Percentiles rank a stretch among this genome's conserved stretches.
Evolutionary conservation across 768 basidiomycete species (phyloP).

Genomic region (Lentinula edodes): DNA sequence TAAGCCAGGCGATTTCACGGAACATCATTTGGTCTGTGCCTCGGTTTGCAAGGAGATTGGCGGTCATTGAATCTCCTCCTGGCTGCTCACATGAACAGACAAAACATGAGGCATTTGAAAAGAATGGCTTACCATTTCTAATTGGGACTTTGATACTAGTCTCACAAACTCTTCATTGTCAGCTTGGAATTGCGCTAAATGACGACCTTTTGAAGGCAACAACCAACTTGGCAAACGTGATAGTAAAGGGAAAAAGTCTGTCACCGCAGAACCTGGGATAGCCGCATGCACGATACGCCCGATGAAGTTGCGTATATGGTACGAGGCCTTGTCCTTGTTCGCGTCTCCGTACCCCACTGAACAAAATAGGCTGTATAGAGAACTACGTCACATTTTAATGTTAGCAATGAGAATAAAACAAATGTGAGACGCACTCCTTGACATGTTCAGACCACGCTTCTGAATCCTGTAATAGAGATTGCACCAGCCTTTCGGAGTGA

Average conservation of each 20-base stretch:
- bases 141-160: neutral
- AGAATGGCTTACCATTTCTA: neutral
- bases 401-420: neutral
- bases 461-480: conserved; percentile 16
- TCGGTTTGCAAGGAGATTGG: neutral
- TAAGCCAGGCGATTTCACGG: conserved; percentile 7
- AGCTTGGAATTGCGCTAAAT: conserved; percentile 14
- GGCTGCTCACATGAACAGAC: neutral
- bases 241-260: conserved; percentile 31
- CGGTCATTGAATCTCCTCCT: neutral
- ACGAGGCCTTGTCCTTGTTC: neutral
- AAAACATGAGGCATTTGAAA: neutral
- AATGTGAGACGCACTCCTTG: conserved; percentile 8
- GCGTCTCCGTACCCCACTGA: neutral
- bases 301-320: conserved; percentile 11
- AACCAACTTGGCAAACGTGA: conserved; percentile 21
- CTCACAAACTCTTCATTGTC: conserved; percentile 20
- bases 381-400: neutral
- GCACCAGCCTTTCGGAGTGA: conserved; percentile 18
- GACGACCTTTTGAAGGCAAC: conserved; percentile 23
- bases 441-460: conserved; percentile 22
- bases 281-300: conserved; percentile 24
- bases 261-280: conserved; percentile 29
- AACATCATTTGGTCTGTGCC: neutral
- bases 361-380: neutral